Base-by-base conservation (phyloP, 345 rosid species). In the Chamaenerion angustifolium region DNA sequence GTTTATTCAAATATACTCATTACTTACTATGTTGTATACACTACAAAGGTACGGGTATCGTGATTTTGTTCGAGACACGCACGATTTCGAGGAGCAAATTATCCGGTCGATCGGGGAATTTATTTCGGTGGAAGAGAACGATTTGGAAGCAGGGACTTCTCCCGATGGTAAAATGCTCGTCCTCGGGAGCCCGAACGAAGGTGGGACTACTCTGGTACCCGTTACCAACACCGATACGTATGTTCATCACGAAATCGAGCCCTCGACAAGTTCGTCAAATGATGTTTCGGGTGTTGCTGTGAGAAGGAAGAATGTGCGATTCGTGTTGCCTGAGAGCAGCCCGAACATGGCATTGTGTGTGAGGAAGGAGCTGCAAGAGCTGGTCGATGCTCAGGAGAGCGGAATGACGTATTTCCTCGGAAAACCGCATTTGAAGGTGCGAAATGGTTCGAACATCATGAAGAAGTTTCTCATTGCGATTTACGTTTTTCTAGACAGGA, bases 351-450 rank as follows among this genome's bases (percentile, higher is more conserved):
- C 9, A 10, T 52, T 4, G 0, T 48, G 65, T 0, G 64, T 61
- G 0, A 57, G 78, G 64, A 73, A 64, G 48, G 82, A 81, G 49
- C 64, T 76, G 41, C 69, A 57, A 16, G 73, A 76, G 7, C 61
- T 81, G 46, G 56, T 67, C 1, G 66, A 69, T 40, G 82, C 80
- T 0, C 72, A 80, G 73, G 89, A 81, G 56, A 69, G 73, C 11
- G 89, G 89, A 1, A 69, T 77, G 11, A 72, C 89, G 31, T 78
- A 73, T 61, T 67, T 78, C 61, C 54, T 67, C 31, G 85, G 89
- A 3, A 71, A 76, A 61, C 62, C 84, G 6, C 82, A 81, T 56
- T 14, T 73, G n/a, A 54, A 48, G 10, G 68, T 59, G 4, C 68
- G 75, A 0, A 2, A 31, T 0, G 62, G 71, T 43, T 64, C 80